Evolutionary conservation across 1,139 yeast genomes (phyloP), one percentile per base, ranked within the genome.

Genomic region (Kodamaea alishanica): DNA sequence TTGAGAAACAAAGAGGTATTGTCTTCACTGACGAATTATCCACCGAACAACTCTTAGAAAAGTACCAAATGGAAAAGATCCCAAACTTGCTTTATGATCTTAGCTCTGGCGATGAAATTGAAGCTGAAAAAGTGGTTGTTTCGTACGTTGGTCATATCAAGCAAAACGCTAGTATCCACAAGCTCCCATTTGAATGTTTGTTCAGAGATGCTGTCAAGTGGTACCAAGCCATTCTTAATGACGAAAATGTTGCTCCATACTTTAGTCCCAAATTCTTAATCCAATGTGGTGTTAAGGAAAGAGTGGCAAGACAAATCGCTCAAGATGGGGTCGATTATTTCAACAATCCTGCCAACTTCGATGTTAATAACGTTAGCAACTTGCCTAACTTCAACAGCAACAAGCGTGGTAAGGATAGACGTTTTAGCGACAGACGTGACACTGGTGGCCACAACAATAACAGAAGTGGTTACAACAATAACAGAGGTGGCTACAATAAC

Each of bases 1-100:
- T 84, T 51, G 52, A 61, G 35, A 52, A 55, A 24, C 63, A 71
- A 35, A 73, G 75, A 50, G 79, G 77, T 29, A 73, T 82, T 48
- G 60, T 55, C 11, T 79, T 84, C 46, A 53, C 66, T 20, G 70
- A 74, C 36, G 66, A 50, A 27, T 46, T 70, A 24, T 31, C 46
- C 6, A 34, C 44, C 6, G 49, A 43, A 15, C 37, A 30, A 7
- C 37, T 27, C 27, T 33, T 37, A 5, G 40, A 28, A 2, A 28
- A 33, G 32, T 32, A 35, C 26, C 32, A 30, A 5, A 36, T 47
- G 33, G 46, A 43, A 33, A 34, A 34, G 11, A 34, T 32, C 11
- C 41, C 40, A 5, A 41, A 45, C n/a, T 34, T 45, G 10, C 45
- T 51, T 35, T 27, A 27, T 11, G 40, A 41, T 28, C 32, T 50